A percentile compares a stretch with the other conserved stretches of the same genome.
These are phyloP conservation scores for Termitomyces sp. DNA, from an alignment of 768 basidiomycete species.

Conservation along the genomic window DNA sequence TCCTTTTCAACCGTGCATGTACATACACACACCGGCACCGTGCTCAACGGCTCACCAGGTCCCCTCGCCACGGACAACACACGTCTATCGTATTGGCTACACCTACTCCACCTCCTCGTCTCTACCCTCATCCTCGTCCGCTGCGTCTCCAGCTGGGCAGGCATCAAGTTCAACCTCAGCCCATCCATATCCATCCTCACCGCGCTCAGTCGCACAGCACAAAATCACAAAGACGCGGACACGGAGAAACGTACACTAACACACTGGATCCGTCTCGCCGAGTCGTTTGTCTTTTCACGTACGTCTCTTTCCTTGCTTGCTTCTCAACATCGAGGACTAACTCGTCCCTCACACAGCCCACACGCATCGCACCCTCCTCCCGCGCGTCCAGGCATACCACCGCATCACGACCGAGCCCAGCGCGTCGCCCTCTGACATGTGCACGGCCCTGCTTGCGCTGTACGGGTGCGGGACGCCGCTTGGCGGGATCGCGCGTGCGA, in stretches of 20 bases:
- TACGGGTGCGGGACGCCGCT: constrained; percentile 30
- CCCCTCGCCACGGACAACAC: constrained; percentile 16
- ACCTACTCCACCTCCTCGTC: constrained; percentile 62
- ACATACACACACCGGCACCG: constrained; percentile 59
- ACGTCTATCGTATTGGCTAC: constrained; percentile 51
- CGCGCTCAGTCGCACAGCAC: background rate
- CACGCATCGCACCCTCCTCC: constrained; percentile 22
- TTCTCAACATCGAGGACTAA: too few relatives aligned
- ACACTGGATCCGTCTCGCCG: constrained; percentile 29
- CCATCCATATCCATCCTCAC: background rate
- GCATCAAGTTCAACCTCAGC: constrained; percentile 29
- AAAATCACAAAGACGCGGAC: background rate
- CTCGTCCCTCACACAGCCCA: background rate
- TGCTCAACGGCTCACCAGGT: constrained; percentile 36
- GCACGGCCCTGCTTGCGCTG: constrained; percentile 56
- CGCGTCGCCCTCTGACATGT: constrained; percentile 44
- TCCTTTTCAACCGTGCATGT: constrained; percentile 39
- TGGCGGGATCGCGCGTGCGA: constrained; percentile 32
- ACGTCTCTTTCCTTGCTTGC: background rate
- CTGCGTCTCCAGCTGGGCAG: constrained; percentile 37
- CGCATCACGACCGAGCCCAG: constrained; percentile 41
- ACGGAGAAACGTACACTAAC: constrained; percentile 10
- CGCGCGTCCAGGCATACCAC: constrained; percentile 55
- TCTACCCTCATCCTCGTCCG: constrained; percentile 62
- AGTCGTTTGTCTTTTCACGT: constrained; percentile 33